Evolutionary conservation across 2,329 filamentous ascomycete genomes (phyloP), one percentile per base, ranked within the genome.

Genomic region (Aspergillus sp.): DNA sequence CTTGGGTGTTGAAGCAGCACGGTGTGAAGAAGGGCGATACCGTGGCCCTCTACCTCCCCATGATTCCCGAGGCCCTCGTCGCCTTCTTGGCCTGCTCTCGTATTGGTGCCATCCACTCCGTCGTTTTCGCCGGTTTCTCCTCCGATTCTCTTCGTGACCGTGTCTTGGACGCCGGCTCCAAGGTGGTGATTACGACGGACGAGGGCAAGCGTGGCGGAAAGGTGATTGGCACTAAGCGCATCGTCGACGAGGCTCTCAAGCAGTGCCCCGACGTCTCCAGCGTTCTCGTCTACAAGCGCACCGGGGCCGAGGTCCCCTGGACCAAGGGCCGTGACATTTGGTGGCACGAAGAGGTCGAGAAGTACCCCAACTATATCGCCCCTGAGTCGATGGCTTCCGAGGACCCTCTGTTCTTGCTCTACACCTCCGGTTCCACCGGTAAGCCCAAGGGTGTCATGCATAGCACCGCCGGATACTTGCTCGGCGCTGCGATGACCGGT

Each of bases 401-500:
- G 78, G 95, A 99, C 73, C 95, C 95, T 58, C 86, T 99, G 9
- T 99, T 98, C 87, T 82, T 99, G 60, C 90, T 99, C 58, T 99
- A 99, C 82, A 99, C 95, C 2, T 98, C 94, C 39, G 95, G 95
- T 46, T 98, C 94, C 1, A 99, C 95, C 9, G 95, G 95, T 64
- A 98, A 98, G 85, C 95, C 95, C 67, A 99, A 99, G 87, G 95
- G 95, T 78, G 90, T 99, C 57, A 90, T 99, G 92, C 95, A 99
- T 84, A 96, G 92, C 26, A 99, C 94, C 39, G 95, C 83, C 62
- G 95, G 95, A 54, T 99, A 98, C 76, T 85, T 99, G n/a, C 80
- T 98, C 7, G 95, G 95, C 60, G 93, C 93, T 54, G 94, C 95
- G 36, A 85, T 90, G 70, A 99, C 95, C 12, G 94, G 93, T 78